These are phyloP conservation scores for Tilletia setariae DNA, from an alignment of 1,284 basidiomycete genomes.

Conservation along the genomic window DNA sequence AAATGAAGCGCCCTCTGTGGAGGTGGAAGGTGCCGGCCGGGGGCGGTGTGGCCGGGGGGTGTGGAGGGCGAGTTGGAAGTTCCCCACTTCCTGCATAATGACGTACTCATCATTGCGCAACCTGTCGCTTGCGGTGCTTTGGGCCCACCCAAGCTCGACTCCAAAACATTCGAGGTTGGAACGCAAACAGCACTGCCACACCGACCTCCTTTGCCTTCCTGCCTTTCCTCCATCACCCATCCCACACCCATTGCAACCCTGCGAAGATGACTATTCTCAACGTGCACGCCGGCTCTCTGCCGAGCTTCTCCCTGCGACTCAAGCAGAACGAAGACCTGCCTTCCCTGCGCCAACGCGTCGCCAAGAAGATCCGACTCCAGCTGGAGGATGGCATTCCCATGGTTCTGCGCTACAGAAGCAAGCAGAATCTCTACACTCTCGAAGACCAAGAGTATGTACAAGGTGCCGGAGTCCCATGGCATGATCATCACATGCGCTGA, in stretches of 20 bases:
- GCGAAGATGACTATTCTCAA: slow-evolving; percentile 47
- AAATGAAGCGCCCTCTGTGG: too few species aligned
- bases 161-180: too few species aligned
- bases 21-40: too few species aligned
- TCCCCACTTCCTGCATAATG: too few species aligned
- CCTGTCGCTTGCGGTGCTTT: too few species aligned
- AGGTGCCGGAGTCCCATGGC: too few species aligned
- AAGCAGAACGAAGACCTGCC: slow-evolving; percentile 41
- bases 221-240: slow-evolving; percentile 12
- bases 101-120: too few species aligned
- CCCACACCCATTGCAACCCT: slow-evolving; percentile 16
- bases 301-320: slow-evolving; percentile 49
- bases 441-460: slow-evolving; percentile 25
- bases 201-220: neutral
- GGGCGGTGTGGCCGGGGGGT: too few species aligned
- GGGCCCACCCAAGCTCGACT: too few species aligned
- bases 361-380: slow-evolving; percentile 45
- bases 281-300: slow-evolving; percentile 50
- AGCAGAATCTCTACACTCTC: slow-evolving; percentile 41
- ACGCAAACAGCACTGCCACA: too few species aligned
- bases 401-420: slow-evolving; percentile 47
- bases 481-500: too few species aligned
- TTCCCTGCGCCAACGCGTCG: slow-evolving; percentile 31
- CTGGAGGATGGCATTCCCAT: slow-evolving; percentile 46
- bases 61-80: too few species aligned